Evolutionary conservation across 495 filamentous ascomycete species (phyloP).

Genomic region (Evansstolkia leycettana): DNA sequence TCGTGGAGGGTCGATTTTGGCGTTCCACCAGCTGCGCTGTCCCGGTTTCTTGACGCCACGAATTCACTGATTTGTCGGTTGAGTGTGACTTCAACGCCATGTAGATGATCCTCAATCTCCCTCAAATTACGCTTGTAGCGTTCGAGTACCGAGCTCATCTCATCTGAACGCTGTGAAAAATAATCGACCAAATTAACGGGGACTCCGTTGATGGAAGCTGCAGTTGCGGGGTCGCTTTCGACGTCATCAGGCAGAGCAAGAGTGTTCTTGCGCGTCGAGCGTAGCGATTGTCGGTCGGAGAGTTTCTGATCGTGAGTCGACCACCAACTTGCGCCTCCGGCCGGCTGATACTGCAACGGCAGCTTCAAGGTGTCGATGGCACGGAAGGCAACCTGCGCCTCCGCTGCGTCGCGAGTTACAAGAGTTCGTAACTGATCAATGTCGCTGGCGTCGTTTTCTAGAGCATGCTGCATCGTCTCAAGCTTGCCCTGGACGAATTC

Average conservation of each 20-base stretch:
- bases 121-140: constrained; percentile 55
- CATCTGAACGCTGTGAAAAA: constrained; percentile 61
- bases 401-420: constrained; percentile 52
- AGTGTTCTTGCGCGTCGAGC: constrained; percentile 31
- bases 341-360: constrained; percentile 56
- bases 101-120: constrained; percentile 75
- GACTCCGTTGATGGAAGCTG: constrained; percentile 26
- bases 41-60: constrained; percentile 40
- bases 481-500: constrained; percentile 60
- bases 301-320: constrained; percentile 31
- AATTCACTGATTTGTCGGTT: constrained; percentile 59
- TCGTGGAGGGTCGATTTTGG: constrained; percentile 38
- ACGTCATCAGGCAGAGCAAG: constrained; percentile 42
- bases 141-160: constrained; percentile 53
- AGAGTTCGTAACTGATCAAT: constrained; percentile 53
- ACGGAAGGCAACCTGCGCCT: constrained; percentile 63
- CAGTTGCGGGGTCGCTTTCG: constrained; percentile 40
- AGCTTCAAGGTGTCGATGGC: constrained; percentile 65
- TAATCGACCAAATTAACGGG: constrained; percentile 56
- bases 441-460: constrained; percentile 60
- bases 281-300: constrained; percentile 25
- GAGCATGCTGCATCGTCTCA: constrained; percentile 57
- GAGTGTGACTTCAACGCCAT: constrained; percentile 58
- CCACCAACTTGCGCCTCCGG: constrained; percentile 31
- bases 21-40: constrained; percentile 29